Base-by-base conservation (phyloP, 352 stramenopile species). In the Ophiocytium majus region DNA sequence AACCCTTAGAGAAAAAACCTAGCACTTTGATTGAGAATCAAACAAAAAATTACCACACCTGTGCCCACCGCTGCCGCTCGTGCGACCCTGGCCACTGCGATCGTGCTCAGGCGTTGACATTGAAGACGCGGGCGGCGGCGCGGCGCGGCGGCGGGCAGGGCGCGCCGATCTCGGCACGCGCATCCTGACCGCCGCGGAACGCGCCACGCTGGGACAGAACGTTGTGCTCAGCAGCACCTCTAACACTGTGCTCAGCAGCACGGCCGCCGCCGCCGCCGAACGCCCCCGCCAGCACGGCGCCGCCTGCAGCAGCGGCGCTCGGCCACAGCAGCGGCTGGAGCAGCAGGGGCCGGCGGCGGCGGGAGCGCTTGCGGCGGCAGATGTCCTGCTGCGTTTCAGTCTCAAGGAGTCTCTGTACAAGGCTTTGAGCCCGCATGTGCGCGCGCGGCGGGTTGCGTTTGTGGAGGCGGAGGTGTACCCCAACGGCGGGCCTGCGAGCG, bases 371-470 rank as follows among this genome's bases (percentile, higher is more conserved):
- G 75, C 50, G 35, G 76, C 83, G 64, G 76, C 83, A 63, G 76
- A 86, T 50, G 83, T 86, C 43, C 83, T 86, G 0, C 33, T 86
- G 35, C 80, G 83, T 23, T 86, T 86, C 80, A 84, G 76, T 10
- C 14, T 86, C 0, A 86, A 86, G 64, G 83, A 86, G 79, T 66
- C 76, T 0, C 50, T 86, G 32, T 86, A 83, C 83, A 86, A 86
- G 64, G 83, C 83, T 63, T 14, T 57, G 5, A 14, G 5, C 5
- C 43, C 43, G 43, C 43, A 14, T 14, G 43, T 57, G 43, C 43
- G 43, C 43, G n/a, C n/a, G n/a, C 43, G 43, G 5, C 14, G 14
- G 5, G 43, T 57, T 14, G 43, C 5, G 5, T 57, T 57, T 14
- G 5, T 5, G 5, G 43, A 57, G 43, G 43, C 43, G 43, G 43